Evolutionary conservation across 106 monocot genomes (phyloP).

Genomic region (Platanthera zijinensis): DNA sequence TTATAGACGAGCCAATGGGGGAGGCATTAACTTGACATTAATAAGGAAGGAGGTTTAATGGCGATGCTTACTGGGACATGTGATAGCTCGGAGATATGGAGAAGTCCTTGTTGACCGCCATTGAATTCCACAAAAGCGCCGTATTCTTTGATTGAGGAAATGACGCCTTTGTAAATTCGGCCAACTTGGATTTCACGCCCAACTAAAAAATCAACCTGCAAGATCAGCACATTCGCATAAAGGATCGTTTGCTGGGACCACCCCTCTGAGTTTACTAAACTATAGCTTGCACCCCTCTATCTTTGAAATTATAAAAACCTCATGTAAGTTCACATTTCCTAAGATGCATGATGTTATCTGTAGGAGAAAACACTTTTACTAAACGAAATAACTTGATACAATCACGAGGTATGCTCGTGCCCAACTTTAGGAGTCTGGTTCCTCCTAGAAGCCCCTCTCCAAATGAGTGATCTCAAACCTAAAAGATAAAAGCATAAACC

Average conservation of each 20-base stretch:
- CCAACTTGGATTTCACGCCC: constrained; percentile 89
- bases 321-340: too few species aligned
- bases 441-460: too few species aligned
- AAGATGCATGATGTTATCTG: too few species aligned
- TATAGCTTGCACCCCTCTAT: too few species aligned
- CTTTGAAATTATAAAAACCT: too few species aligned
- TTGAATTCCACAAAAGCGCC: constrained; percentile 95
- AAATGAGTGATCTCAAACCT: too few species aligned
- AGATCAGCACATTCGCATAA: neutral
- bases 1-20: neutral
- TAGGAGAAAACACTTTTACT: too few species aligned
- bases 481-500: too few species aligned
- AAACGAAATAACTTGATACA: too few species aligned
- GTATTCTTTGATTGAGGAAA: constrained; percentile 82
- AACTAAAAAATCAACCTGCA: constrained; percentile 77
- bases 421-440: too few species aligned
- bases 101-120: constrained; percentile 86
- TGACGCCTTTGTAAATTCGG: constrained; percentile 69
- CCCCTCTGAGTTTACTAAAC: too few species aligned
- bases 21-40: neutral
- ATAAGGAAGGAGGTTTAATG: neutral
- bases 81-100: constrained; percentile 92
- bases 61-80: constrained; percentile 54
- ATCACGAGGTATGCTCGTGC: too few species aligned
- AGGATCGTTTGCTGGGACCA: neutral